Conservation (phyloP, 2,329 filamentous ascomycete genomes). For the Diaporthe citriasiana region DNA sequence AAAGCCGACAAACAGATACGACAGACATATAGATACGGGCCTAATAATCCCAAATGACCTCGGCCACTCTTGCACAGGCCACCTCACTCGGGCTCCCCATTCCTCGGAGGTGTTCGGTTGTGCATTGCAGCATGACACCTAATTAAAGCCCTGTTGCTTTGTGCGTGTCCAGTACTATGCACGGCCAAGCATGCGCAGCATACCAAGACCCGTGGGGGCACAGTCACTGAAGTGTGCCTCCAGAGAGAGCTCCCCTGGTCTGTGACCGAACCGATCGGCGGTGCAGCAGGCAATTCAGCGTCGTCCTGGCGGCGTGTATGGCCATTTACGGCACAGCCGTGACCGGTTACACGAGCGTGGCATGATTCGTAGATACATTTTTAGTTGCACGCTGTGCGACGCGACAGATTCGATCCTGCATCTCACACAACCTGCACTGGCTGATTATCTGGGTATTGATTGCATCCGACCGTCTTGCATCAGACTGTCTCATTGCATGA, state of each 20-base stretch:
- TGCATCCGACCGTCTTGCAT: constrained; percentile 24
- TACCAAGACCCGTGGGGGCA: constrained; percentile 21
- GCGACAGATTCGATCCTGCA: constrained; percentile 33
- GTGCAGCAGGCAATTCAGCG: background rate
- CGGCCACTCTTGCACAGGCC: constrained; percentile 14
- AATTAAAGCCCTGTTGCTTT: constrained; percentile 11
- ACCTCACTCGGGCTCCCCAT: background rate
- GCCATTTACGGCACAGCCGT: background rate
- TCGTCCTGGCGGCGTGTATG: background rate
- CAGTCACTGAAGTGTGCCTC: background rate
- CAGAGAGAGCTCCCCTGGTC: background rate
- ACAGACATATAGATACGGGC: constrained; percentile 6
- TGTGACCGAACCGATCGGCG: background rate
- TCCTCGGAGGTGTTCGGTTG: background rate
- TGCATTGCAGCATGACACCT: constrained; percentile 5
- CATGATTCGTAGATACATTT: constrained; percentile 6
- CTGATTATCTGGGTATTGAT: background rate
- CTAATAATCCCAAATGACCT: constrained; percentile 23
- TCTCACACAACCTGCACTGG: constrained; percentile 7
- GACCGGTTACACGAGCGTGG: constrained; percentile 22
- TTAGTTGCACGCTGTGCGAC: constrained; percentile 28
- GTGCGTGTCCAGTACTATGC: background rate
- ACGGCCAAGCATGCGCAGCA: constrained; percentile 2
- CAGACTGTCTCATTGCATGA: constrained; percentile 23
- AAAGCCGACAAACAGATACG: constrained; percentile 6